A percentile compares a stretch with the other conserved stretches of the same genome.
Conservation (phyloP, 768 basidiomycete species). For the Lactifluus hygrophoroides region DNA sequence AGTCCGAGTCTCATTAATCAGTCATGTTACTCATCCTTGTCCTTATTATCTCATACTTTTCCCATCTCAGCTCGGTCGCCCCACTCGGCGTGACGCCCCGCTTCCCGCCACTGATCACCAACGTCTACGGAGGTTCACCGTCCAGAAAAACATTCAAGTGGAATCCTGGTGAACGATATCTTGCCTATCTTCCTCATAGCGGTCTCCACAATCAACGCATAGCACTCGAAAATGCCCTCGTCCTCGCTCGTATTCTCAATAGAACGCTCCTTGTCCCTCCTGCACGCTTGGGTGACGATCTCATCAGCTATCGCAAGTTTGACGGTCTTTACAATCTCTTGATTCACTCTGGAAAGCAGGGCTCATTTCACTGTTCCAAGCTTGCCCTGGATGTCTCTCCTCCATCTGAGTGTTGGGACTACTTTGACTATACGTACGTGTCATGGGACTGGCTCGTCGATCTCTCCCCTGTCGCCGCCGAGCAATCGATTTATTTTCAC, state of each 20-base stretch:
- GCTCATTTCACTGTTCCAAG: slow-evolving; percentile 42
- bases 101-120: neutral
- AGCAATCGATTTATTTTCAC: slow-evolving; percentile 39
- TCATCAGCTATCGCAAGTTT: slow-evolving; percentile 52
- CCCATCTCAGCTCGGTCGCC: neutral
- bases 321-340: slow-evolving; percentile 37
- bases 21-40: neutral
- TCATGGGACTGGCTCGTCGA: slow-evolving; percentile 68
- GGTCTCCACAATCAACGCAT: slow-evolving; percentile 85
- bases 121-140: neutral
- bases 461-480: slow-evolving; percentile 31
- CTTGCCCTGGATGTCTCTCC: slow-evolving; percentile 28
- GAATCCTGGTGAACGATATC: slow-evolving; percentile 35
- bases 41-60: neutral
- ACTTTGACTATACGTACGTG: slow-evolving; percentile 51
- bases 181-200: slow-evolving; percentile 76
- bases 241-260: slow-evolving; percentile 60
- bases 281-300: slow-evolving; percentile 52
- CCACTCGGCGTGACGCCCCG: neutral
- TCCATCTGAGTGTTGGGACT: slow-evolving; percentile 51
- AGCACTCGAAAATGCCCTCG: slow-evolving; percentile 74
- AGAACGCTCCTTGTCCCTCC: slow-evolving; percentile 78
- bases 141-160: neutral
- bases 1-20: too few species aligned
- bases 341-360: slow-evolving; percentile 37